Evolutionary conservation across 2,329 filamentous ascomycete genomes (phyloP).

Genomic region (Diaporthe humulicola): DNA sequence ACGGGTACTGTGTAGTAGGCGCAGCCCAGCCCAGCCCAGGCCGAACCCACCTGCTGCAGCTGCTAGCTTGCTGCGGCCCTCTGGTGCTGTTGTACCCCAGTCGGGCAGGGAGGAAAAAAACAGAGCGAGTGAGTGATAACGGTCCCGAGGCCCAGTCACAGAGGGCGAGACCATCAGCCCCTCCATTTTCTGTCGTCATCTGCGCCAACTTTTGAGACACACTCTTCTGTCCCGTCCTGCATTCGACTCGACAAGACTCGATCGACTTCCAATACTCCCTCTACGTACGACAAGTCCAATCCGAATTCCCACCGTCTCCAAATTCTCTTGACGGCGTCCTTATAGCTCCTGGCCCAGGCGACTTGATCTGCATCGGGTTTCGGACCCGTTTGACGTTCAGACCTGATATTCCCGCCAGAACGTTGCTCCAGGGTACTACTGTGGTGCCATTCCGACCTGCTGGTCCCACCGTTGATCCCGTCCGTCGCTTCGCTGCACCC

Average conservation of each 20-base stretch:
- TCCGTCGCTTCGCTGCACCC: slow-evolving; percentile 8
- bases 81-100: slow-evolving; percentile 10
- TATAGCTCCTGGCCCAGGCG: not conserved
- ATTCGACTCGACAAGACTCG: slow-evolving; percentile 20
- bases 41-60: slow-evolving; percentile 27
- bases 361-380: not conserved
- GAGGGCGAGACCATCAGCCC: slow-evolving; percentile 34
- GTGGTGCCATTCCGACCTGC: slow-evolving; percentile 24
- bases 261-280: not conserved
- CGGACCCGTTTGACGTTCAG: slow-evolving; percentile 2
- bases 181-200: slow-evolving; percentile 41
- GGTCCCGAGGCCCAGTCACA: slow-evolving; percentile 29
- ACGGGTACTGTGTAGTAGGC: not conserved
- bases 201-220: slow-evolving; percentile 38
- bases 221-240: not conserved
- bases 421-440: not conserved
- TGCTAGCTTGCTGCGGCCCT: slow-evolving; percentile 23
- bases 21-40: slow-evolving; percentile 8
- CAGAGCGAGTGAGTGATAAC: slow-evolving; percentile 17
- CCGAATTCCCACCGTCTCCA: not conserved
- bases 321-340: not conserved
- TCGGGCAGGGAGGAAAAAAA: slow-evolving; percentile 9
- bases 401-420: not conserved
- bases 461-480: slow-evolving; percentile 33
- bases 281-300: not conserved